These are phyloP conservation scores for Cystofilobasidium bisporidii DNA, from an alignment of 768 basidiomycete species.

Conservation along the genomic window DNA sequence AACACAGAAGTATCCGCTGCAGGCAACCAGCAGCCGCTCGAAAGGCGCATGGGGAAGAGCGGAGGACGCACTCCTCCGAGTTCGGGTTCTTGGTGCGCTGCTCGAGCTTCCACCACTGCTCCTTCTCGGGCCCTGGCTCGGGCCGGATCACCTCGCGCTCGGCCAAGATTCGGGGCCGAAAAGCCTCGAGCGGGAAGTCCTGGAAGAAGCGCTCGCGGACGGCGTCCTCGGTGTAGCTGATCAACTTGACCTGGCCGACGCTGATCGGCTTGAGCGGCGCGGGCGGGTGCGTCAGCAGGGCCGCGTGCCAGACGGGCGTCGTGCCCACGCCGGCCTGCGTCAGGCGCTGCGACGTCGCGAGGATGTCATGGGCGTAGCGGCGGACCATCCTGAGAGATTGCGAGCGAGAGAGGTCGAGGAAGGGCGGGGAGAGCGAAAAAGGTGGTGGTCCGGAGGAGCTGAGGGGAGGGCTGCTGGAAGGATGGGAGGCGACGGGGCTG, in stretches of 20 bases:
- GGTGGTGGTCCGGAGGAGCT: not conserved
- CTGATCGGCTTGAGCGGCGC: slow-evolving; percentile 15
- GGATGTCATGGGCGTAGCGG: slow-evolving; percentile 14
- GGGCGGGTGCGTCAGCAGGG: slow-evolving; percentile 25
- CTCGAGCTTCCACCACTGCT: slow-evolving; percentile 63
- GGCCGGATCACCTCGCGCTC: slow-evolving; percentile 53
- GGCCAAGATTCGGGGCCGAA: slow-evolving; percentile 64
- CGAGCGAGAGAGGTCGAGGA: not conserved
- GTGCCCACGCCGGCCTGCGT: slow-evolving; percentile 11
- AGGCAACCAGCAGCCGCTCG: too few species aligned
- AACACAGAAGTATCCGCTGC: too few species aligned
- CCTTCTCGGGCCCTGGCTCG: slow-evolving; percentile 52
- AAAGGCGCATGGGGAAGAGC: not conserved
- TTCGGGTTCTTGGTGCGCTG: slow-evolving; percentile 75
- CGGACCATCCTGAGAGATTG: slow-evolving; percentile 19
- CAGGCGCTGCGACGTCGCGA: slow-evolving; percentile 18
- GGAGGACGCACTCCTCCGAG: slow-evolving; percentile 71
- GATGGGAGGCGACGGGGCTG: too few species aligned
- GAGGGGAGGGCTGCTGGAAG: too few species aligned
- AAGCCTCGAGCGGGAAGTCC: slow-evolving; percentile 94
- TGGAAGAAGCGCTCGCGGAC: slow-evolving; percentile 82
- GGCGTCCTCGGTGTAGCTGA: slow-evolving; percentile 74
- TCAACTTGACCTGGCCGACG: not conserved
- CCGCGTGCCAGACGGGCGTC: slow-evolving; percentile 25
- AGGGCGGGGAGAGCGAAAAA: not conserved